Percentiles rank a stretch among this genome's conserved stretches.
Conservation (phyloP, 2,329 filamentous ascomycete genomes). For the Knufia petricola region DNA sequence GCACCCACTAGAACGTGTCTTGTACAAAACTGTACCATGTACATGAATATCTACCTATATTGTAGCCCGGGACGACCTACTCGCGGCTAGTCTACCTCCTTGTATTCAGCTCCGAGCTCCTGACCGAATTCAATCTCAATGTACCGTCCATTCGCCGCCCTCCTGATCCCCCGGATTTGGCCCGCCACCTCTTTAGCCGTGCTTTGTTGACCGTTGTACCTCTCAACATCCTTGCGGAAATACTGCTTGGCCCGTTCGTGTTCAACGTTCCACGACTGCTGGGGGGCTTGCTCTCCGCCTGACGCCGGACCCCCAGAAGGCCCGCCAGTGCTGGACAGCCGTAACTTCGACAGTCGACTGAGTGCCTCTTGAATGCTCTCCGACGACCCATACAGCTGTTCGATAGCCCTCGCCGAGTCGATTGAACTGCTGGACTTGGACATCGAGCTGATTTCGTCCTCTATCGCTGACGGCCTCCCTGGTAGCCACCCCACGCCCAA, state of each 20-base stretch:
- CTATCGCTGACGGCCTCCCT: slow-evolving; percentile 13
- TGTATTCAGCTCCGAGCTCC: slow-evolving; percentile 5
- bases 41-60: too few species aligned
- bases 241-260: slow-evolving; percentile 27
- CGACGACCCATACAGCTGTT: slow-evolving; percentile 1
- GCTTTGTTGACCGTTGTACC: slow-evolving; percentile 24
- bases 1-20: too few species aligned
- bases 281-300: neutral
- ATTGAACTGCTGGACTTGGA: neutral
- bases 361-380: slow-evolving; percentile 8
- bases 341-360: neutral
- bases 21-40: too few species aligned
- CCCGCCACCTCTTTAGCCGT: slow-evolving; percentile 27
- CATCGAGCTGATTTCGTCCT: neutral
- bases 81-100: neutral
- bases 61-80: too few species aligned
- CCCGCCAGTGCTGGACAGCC: neutral
- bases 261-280: slow-evolving; percentile 27
- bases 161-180: slow-evolving; percentile 27
- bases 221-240: slow-evolving; percentile 26
- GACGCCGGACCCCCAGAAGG: neutral
- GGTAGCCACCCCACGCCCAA: slow-evolving; percentile 36
- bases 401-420: slow-evolving; percentile 1
- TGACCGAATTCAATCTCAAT: slow-evolving; percentile 25
- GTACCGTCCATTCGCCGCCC: slow-evolving; percentile 31